phyloP scores from a whole-genome alignment of 176 grass and related monocot species.

The Carex myosuroides region DNA sequence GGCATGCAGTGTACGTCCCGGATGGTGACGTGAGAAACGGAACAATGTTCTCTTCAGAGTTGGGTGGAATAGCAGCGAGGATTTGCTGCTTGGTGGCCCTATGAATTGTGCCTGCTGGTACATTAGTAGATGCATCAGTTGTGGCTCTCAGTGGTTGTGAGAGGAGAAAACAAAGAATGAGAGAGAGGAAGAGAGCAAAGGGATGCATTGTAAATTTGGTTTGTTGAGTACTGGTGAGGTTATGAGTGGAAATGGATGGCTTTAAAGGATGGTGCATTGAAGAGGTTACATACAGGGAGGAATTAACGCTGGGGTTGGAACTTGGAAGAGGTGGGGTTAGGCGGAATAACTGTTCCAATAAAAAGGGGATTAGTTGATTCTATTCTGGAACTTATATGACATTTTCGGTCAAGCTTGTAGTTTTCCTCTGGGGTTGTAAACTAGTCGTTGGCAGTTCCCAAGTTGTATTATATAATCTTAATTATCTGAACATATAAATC shows the following conservation, averaged over 20 bases:
- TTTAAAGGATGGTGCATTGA: background rate
- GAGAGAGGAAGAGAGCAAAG: slow-evolving; percentile 20
- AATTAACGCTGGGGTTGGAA: background rate
- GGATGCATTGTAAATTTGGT: slow-evolving; percentile 15
- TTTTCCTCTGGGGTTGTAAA: background rate
- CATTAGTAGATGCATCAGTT: background rate
- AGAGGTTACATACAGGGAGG: background rate
- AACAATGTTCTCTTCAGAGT: slow-evolving; percentile 24
- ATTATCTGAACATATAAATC: background rate
- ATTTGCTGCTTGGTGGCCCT: slow-evolving; percentile 76
- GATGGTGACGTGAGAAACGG: slow-evolving; percentile 63
- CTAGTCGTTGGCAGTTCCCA: background rate
- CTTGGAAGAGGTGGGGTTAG: background rate
- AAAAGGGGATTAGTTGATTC: slow-evolving; percentile 20
- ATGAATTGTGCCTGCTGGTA: slow-evolving; percentile 38
- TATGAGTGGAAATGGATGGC: background rate
- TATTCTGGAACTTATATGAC: background rate
- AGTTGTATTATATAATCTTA: too few species aligned
- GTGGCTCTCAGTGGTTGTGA: background rate
- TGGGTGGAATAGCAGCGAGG: slow-evolving; percentile 48
- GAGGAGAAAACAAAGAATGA: slow-evolving; percentile 11
- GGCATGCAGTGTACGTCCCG: slow-evolving; percentile 54
- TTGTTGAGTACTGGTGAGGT: background rate
- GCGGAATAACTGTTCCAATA: slow-evolving; percentile 25
- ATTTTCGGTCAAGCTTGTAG: slow-evolving; percentile 2